Evolutionary conservation across 108 stramenopile genomes (phyloP).

Genomic region (Aurantiochytrium sp.): DNA sequence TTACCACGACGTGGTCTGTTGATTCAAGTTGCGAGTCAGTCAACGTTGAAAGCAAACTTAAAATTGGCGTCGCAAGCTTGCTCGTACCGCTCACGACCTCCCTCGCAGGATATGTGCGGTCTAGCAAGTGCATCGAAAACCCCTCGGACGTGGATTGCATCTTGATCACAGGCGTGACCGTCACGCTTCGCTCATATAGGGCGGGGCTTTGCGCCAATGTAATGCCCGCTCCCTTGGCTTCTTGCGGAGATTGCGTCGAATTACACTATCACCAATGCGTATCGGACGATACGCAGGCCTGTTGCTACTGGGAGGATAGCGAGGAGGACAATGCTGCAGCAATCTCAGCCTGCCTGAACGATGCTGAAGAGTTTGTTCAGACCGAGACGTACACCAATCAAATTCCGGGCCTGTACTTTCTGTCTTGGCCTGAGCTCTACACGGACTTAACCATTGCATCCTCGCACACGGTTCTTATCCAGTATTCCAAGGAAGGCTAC

Average conservation of each 20-base stretch:
- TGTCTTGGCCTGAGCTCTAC: not conserved
- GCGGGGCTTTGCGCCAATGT: not conserved
- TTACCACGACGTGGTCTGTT: not conserved
- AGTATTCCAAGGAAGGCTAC: not conserved
- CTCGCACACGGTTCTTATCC: not conserved
- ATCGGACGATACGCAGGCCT: not conserved
- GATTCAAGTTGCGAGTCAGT: not conserved
- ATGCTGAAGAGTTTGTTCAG: not conserved
- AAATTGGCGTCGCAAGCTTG: not conserved
- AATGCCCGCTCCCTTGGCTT: no score
- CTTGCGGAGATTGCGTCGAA: no score
- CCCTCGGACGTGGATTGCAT: not conserved
- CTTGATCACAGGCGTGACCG: not conserved
- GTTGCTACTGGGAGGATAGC: not conserved
- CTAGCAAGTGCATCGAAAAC: not conserved
- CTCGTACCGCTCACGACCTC: not conserved
- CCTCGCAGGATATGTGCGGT: not conserved
- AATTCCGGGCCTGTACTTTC: not conserved
- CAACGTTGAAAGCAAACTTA: not conserved
- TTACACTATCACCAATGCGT: not conserved
- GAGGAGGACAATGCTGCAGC: not conserved
- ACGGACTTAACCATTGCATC: no score
- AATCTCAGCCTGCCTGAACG: not conserved
- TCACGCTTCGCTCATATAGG: not conserved
- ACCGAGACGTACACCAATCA: not conserved